Conservation (phyloP, 2,329 filamentous ascomycete genomes). For the Penicillium brasilianum region DNA sequence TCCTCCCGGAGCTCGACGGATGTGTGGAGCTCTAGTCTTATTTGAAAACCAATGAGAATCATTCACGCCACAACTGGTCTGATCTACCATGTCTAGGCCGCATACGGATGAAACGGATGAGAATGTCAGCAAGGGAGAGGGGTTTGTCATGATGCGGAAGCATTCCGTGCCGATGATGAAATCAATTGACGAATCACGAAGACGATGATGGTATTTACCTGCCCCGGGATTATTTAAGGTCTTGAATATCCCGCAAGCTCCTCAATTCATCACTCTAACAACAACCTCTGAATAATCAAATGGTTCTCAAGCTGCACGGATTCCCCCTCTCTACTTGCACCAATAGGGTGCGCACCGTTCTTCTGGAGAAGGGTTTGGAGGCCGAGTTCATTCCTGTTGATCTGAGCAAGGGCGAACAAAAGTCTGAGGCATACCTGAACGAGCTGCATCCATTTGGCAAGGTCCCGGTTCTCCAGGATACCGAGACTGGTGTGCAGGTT, state of each 20-base stretch:
- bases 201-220: not conserved
- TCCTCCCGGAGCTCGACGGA: not conserved
- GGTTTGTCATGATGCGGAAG: not conserved
- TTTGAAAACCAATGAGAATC: no score
- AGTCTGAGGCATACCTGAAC: conserved; percentile 26
- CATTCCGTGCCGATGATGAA: not conserved
- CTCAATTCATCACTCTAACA: not conserved
- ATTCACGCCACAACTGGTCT: no score
- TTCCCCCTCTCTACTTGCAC: conserved; percentile 29
- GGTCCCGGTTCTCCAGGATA: conserved; percentile 43
- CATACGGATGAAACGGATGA: no score
- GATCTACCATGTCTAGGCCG: no score
- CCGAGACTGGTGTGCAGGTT: conserved; percentile 35
- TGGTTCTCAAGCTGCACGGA: conserved; percentile 39
- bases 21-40: not conserved
- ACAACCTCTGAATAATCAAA: not conserved
- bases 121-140: no score
- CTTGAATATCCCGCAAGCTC: not conserved
- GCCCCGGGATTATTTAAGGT: not conserved
- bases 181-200: not conserved
- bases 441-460: conserved; percentile 44
- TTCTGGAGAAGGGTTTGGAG: conserved; percentile 39
- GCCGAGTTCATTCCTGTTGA: conserved; percentile 36
- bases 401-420: conserved; percentile 35
- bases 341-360: conserved; percentile 33